phyloP scores from a whole-genome alignment of 305 asterid species.

The Fraxinus ornus region DNA sequence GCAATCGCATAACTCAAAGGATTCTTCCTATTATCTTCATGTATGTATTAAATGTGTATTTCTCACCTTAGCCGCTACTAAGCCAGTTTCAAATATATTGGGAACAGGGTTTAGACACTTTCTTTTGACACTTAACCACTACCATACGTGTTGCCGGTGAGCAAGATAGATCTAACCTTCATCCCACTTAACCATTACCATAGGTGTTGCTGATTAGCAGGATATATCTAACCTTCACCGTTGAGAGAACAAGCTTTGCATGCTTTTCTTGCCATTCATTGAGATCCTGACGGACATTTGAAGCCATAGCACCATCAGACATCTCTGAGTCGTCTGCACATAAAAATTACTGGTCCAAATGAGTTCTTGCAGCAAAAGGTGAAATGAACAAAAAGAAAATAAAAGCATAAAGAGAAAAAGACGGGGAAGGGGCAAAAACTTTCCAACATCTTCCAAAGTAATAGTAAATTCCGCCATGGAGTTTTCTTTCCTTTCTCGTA shows the following conservation, averaged over 20 bases:
- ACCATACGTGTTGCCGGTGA: not conserved
- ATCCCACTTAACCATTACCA: not conserved
- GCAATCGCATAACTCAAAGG: not conserved
- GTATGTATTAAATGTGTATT: not conserved
- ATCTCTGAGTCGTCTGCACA: slow-evolving; percentile 67
- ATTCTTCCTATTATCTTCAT: not conserved
- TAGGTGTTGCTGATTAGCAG: not conserved
- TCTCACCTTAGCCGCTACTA: not conserved
- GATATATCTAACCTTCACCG: slow-evolving; percentile 65
- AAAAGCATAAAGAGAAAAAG: not conserved
- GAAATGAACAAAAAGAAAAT: not conserved
- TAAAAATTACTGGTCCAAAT: slow-evolving; percentile 22
- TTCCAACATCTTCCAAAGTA: not conserved
- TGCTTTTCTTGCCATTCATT: slow-evolving; percentile 88
- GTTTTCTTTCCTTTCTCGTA: not conserved
- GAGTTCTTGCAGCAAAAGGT: slow-evolving; percentile 8
- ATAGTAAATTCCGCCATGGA: not conserved
- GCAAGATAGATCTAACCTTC: not conserved
- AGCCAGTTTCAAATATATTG: not conserved
- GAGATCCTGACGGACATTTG: slow-evolving; percentile 87
- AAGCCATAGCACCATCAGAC: slow-evolving; percentile 67
- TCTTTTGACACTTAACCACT: not conserved
- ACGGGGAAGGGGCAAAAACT: not conserved
- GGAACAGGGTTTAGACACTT: not conserved
- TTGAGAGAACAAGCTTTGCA: slow-evolving; percentile 79